These are phyloP conservation scores for Diaporthe sp. DNA, from an alignment of 2,329 filamentous ascomycete genomes.

Conservation along the genomic window DNA sequence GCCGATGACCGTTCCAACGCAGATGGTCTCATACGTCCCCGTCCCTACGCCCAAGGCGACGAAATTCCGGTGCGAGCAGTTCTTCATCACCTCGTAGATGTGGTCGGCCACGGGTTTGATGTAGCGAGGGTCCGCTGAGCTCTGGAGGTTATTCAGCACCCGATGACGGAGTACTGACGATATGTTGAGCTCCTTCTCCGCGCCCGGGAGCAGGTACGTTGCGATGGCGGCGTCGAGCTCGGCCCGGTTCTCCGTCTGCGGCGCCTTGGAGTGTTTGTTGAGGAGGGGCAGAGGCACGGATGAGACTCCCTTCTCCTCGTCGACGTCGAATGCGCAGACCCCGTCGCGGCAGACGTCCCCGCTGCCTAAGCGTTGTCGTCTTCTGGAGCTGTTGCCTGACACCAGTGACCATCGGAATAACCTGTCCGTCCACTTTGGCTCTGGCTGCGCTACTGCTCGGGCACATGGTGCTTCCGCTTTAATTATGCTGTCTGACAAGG, in stretches of 20 bases:
- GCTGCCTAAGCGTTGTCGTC: not conserved
- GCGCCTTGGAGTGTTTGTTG: not conserved
- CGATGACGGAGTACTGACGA: slow-evolving; percentile 52
- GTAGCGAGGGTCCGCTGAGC: slow-evolving; percentile 49
- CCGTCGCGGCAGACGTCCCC: not conserved
- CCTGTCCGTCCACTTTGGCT: slow-evolving; percentile 21
- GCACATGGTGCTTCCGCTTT: slow-evolving; percentile 33
- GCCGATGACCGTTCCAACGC: slow-evolving; percentile 56
- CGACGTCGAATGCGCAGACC: not conserved
- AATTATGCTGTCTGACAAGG: slow-evolving; percentile 31
- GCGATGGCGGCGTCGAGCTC: slow-evolving; percentile 52
- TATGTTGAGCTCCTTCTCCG: slow-evolving; percentile 60
- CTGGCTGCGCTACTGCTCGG: slow-evolving; percentile 13
- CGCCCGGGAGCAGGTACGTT: slow-evolving; percentile 52
- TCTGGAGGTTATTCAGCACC: slow-evolving; percentile 49
- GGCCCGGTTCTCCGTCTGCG: slow-evolving; percentile 36
- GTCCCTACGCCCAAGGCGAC: slow-evolving; percentile 64
- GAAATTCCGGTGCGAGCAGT: slow-evolving; percentile 62
- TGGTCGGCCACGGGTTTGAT: slow-evolving; percentile 58
- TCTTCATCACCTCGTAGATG: slow-evolving; percentile 56
- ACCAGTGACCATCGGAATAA: not conserved
- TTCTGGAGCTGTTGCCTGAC: not conserved
- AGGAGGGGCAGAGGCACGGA: slow-evolving; percentile 4
- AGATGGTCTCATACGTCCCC: slow-evolving; percentile 60
- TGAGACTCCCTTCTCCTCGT: slow-evolving; percentile 21